A percentile compares a stretch with the other conserved stretches of the same genome.
Conservation (phyloP, 345 rosid species). For the Cardamine occulta region DNA sequence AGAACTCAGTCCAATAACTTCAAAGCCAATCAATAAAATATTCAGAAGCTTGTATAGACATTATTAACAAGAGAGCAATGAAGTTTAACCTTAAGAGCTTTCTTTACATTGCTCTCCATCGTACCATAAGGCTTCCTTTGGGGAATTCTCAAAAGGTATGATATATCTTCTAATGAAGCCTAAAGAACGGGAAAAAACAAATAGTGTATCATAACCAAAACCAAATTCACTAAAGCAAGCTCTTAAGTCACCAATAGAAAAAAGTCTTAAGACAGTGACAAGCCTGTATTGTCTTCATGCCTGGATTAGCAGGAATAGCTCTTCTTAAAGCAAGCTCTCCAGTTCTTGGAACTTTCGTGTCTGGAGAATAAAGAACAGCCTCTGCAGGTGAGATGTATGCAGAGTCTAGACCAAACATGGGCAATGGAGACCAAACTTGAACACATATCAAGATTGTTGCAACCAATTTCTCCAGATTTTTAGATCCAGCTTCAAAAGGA, state of each 20-base stretch:
- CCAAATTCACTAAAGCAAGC: conserved; percentile 3
- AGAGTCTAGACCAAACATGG: conserved; percentile 58
- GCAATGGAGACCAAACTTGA: conserved; percentile 69
- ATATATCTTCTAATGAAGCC: conserved; percentile 89
- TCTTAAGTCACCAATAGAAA: background rate
- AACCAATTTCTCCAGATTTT: conserved; percentile 54
- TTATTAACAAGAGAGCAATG: background rate
- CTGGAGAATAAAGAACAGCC: conserved; percentile 85
- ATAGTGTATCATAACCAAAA: conserved; percentile 4
- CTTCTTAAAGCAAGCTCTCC: conserved; percentile 92
- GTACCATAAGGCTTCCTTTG: conserved; percentile 97
- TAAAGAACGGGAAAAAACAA: conserved; percentile 29
- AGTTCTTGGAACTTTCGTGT: conserved; percentile 89
- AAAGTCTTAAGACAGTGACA: conserved; percentile 4
- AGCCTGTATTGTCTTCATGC: conserved; percentile 88
- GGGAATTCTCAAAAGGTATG: conserved; percentile 89
- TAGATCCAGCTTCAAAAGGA: conserved; percentile 39
- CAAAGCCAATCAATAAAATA: background rate
- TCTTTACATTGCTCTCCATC: conserved; percentile 94
- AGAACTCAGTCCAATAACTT: background rate
- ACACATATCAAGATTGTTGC: conserved; percentile 55
- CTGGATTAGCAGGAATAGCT: conserved; percentile 88
- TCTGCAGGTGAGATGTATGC: conserved; percentile 59
- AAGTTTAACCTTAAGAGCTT: conserved; percentile 73
- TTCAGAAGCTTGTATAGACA: background rate